Conservation (phyloP, 352 stramenopile genomes). For the Pythium vanterpoolii region DNA sequence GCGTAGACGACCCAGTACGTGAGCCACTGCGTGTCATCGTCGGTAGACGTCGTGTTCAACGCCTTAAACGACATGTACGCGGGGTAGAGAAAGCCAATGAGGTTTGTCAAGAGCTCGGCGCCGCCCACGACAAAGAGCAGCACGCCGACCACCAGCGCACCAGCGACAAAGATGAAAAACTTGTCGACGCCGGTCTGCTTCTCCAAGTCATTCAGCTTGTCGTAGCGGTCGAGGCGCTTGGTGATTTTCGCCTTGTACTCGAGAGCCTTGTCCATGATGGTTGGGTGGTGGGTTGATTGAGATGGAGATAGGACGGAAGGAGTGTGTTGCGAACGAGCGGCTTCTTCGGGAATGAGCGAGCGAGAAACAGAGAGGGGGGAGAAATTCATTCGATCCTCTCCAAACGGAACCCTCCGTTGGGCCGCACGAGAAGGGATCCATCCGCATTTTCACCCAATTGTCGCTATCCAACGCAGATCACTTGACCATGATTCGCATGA, state of each 20-base stretch:
- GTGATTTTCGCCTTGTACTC: slow-evolving; percentile 86
- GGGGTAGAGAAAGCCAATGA: slow-evolving; percentile 87
- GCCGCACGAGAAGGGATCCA: slow-evolving; percentile 18
- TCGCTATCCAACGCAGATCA: background rate
- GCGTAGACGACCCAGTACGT: slow-evolving; percentile 95
- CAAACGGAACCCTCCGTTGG: background rate
- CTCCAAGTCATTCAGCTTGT: slow-evolving; percentile 82
- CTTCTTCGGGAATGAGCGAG: slow-evolving; percentile 21
- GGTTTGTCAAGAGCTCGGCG: slow-evolving; percentile 70
- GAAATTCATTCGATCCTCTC: background rate
- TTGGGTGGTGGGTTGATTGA: background rate
- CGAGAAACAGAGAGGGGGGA: slow-evolving; percentile 4
- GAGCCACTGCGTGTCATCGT: slow-evolving; percentile 87
- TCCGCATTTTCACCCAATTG: slow-evolving; percentile 10
- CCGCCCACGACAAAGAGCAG: slow-evolving; percentile 80
- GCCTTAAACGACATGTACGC: slow-evolving; percentile 90
- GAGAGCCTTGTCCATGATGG: slow-evolving; percentile 72
- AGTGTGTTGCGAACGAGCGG: background rate
- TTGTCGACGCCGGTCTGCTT: slow-evolving; percentile 86
- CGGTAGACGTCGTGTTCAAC: slow-evolving; percentile 62
- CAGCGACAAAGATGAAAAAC: slow-evolving; percentile 81
- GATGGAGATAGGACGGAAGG: background rate
- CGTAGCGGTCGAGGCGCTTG: slow-evolving; percentile 74
- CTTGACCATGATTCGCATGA: slow-evolving; percentile 3
- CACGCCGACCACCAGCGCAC: slow-evolving; percentile 42